A percentile compares a stretch with the other conserved stretches of the same genome.
phyloP scores from a whole-genome alignment of 768 basidiomycete genomes.

The Auricularia sp. region DNA sequence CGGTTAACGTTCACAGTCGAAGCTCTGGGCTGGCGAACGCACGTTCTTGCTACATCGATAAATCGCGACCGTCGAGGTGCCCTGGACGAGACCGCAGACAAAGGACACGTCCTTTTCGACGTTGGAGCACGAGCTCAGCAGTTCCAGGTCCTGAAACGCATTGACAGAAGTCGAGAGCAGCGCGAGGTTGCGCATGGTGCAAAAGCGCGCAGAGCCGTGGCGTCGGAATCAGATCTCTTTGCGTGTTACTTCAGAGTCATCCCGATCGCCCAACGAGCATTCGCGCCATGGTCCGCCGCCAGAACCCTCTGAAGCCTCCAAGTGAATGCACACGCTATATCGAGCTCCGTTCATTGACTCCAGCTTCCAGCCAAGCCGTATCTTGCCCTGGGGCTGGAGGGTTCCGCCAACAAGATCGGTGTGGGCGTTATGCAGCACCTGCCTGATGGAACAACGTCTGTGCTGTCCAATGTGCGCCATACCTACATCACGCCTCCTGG shows the following conservation, averaged over 20 bases:
- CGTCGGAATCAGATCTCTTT: neutral
- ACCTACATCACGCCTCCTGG: slow-evolving; percentile 99
- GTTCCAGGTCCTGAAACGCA: neutral
- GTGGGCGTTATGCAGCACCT: slow-evolving; percentile 84
- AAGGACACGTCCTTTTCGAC: neutral
- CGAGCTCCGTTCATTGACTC: neutral
- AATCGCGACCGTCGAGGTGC: neutral
- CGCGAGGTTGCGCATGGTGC: neutral
- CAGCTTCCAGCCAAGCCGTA: slow-evolving; percentile 44
- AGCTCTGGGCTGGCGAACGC: neutral
- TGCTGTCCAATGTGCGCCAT: slow-evolving; percentile 88
- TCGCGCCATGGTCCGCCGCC: neutral
- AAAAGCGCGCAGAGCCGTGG: neutral
- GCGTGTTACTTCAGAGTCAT: neutral
- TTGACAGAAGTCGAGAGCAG: neutral
- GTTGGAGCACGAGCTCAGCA: neutral
- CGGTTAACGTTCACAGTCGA: neutral
- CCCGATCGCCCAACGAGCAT: neutral
- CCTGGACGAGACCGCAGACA: neutral
- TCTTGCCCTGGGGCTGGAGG: slow-evolving; percentile 92
- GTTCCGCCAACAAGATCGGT: slow-evolving; percentile 96
- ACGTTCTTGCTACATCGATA: neutral
- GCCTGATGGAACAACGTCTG: slow-evolving; percentile 57
- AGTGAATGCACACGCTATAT: neutral
- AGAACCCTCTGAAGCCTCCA: neutral